phyloP scores from a whole-genome alignment of 2,329 filamentous ascomycete genomes.

The Parascedosporium putredinis region DNA sequence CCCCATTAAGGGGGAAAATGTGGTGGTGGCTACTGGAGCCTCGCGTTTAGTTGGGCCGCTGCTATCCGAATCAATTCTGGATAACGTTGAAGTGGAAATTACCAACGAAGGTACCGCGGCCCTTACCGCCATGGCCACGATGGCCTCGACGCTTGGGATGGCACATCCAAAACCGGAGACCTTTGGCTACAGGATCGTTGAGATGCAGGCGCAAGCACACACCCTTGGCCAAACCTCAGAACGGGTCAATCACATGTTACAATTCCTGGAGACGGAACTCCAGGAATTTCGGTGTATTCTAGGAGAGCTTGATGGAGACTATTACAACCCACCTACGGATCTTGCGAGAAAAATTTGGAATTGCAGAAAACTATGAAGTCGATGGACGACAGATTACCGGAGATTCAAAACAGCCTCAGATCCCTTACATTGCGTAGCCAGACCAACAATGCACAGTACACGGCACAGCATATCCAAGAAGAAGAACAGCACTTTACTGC shows the following conservation, averaged over 20 bases:
- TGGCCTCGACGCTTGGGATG: slow-evolving; percentile 39
- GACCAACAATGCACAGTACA: slow-evolving; percentile 26
- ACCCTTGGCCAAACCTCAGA: slow-evolving; percentile 44
- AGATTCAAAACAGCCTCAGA: slow-evolving; percentile 35
- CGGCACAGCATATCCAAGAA: slow-evolving; percentile 45
- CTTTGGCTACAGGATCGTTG: slow-evolving; percentile 42
- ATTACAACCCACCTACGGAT: slow-evolving; percentile 44
- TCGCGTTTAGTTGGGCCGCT: no score
- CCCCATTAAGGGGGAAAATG: no score
- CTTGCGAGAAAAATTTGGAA: slow-evolving; percentile 64
- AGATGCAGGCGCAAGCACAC: slow-evolving; percentile 43
- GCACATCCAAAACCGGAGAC: slow-evolving; percentile 35
- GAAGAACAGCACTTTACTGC: slow-evolving; percentile 49
- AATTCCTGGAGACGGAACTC: slow-evolving; percentile 43
- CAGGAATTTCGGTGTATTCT: slow-evolving; percentile 28
- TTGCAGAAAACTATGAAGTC: slow-evolving; percentile 59
- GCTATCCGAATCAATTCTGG: slow-evolving; percentile 32
- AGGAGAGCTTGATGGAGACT: slow-evolving; percentile 29
- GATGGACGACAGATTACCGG: slow-evolving; percentile 1
- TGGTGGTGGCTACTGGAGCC: no score
- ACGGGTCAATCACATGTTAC: slow-evolving; percentile 45
- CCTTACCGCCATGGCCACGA: slow-evolving; percentile 46
- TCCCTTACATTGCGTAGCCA: slow-evolving; percentile 23
- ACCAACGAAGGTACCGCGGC: slow-evolving; percentile 41
- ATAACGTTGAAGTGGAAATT: slow-evolving; percentile 43